Evolutionary conservation across 139 green algal genomes (phyloP), one percentile per base, ranked within the genome.

Genomic region (Medakamo hakoo): DNA sequence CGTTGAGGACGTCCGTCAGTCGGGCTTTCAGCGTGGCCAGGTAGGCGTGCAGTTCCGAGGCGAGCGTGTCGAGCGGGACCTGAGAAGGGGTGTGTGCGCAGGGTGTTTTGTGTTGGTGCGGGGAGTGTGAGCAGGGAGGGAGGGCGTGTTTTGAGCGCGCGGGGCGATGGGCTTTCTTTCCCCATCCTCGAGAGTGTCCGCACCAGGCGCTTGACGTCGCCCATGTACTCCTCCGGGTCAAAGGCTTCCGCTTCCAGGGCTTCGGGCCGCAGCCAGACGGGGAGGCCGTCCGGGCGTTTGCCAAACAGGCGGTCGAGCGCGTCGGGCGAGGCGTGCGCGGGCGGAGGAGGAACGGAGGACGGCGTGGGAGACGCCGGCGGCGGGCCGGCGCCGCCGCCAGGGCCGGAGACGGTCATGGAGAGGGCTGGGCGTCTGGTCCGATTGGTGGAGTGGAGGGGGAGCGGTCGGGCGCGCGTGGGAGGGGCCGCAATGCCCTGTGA

Each of bases 1-100:
- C 79, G 60, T 97, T 98, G 76, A 98, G 88, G 1, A 95, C 85
- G 71, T 93, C 84, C 26, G 92, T 81, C 3, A 95, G 68, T 74
- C 84, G 71, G n/a, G 58, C 4, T 2, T 4, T 23, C 29, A 97
- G 64, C 0, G 68, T 68, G 0, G 65, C 59, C 22, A 92, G 61
- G 63, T 97, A 84, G 1, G 58, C 64, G 20, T 87, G 67, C 30
- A 97, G 71, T 70, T 97, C 76, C 3, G 55, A 67, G 30, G 77
- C 80, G 20, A 97, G 73, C 2, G 77, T 88, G 4, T 94, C 83
- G 29, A 96, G 62, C 0, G 88, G 86, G 14, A 96, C 91, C 86
- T 93, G 77, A 26, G 69, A 0, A 57, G 26, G 14, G 27, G 49
- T 9, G 40, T 9, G 40, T 16, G 40, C 40, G 40, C 16, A 9